These are phyloP conservation scores for Podila minutissima DNA, from an alignment of 192 early-diverging fungal genomes.

Conservation along the genomic window DNA sequence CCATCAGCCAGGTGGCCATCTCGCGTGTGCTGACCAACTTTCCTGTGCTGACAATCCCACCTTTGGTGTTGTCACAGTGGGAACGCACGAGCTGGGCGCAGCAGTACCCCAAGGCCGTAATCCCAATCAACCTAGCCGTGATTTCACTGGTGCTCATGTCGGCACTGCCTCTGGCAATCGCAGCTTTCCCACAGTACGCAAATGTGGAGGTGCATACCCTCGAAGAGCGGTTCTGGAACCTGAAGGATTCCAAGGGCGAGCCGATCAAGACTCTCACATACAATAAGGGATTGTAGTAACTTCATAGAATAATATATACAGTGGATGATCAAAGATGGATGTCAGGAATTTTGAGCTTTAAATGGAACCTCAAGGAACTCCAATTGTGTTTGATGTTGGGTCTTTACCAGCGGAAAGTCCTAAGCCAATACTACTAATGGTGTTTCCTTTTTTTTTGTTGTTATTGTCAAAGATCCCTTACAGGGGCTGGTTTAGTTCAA, in stretches of 20 bases:
- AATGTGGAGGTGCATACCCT: constrained; percentile 64
- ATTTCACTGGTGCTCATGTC: constrained; percentile 77
- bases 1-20: constrained; percentile 81
- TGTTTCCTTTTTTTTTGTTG: too few species aligned
- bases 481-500: too few species aligned
- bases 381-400: too few species aligned
- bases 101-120: constrained; percentile 57
- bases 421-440: too few species aligned
- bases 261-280: constrained; percentile 71
- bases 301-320: too few species aligned
- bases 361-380: too few species aligned
- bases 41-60: constrained; percentile 78
- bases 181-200: constrained; percentile 80
- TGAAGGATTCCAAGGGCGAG: constrained; percentile 69
- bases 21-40: constrained; percentile 79
- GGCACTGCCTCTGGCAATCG: constrained; percentile 81
- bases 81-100: constrained; percentile 69
- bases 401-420: too few species aligned
- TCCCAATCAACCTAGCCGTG: constrained; percentile 74
- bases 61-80: constrained; percentile 72
- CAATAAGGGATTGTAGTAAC: constrained; percentile 85
- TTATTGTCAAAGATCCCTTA: too few species aligned
- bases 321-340: too few species aligned
- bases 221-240: constrained; percentile 70
- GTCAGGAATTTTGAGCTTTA: too few species aligned